Percentiles rank a stretch among this genome's conserved stretches.
Evolutionary conservation across 805 yeast genomes (phyloP).

Genomic region (Candida namnaoensis): DNA sequence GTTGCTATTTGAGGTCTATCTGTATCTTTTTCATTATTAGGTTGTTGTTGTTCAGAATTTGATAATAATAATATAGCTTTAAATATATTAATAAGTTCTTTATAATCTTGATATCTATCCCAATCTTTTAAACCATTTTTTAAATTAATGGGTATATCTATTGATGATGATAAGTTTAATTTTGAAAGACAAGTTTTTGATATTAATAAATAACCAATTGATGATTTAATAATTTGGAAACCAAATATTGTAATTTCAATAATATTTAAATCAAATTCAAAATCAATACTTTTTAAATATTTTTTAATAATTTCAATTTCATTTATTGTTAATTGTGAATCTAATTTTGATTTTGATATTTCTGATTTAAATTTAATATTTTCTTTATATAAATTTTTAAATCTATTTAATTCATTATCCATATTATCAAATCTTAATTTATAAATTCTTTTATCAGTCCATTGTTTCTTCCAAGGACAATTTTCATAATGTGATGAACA

Average conservation of each 20-base stretch:
- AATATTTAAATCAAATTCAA: slow-evolving; percentile 4
- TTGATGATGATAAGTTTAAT: slow-evolving; percentile 7
- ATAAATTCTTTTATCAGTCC: slow-evolving; percentile 11
- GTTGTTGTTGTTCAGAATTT: not conserved
- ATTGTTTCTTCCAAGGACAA: slow-evolving; percentile 15
- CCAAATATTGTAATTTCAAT: slow-evolving; percentile 22
- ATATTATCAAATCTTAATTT: slow-evolving; percentile 4
- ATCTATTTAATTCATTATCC: slow-evolving; percentile 3
- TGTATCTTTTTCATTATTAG: not conserved
- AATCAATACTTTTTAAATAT: slow-evolving; percentile 6
- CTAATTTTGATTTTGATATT: slow-evolving; percentile 1
- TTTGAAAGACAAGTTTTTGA: slow-evolving; percentile 26
- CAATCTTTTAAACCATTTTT: slow-evolving; percentile 27
- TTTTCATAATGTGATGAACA: slow-evolving; percentile 8
- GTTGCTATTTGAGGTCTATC: not conserved
- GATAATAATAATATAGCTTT: not conserved
- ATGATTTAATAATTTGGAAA: slow-evolving; percentile 24
- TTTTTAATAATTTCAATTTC: not conserved
- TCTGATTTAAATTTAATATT: slow-evolving; percentile 1
- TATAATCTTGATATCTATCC: slow-evolving; percentile 24
- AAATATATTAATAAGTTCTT: slow-evolving; percentile 7
- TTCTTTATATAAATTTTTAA: slow-evolving; percentile 3
- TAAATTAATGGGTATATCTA: slow-evolving; percentile 17
- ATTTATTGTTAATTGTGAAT: slow-evolving; percentile 1
- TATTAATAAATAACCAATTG: slow-evolving; percentile 16